These are phyloP conservation scores for Gryganskiella cystojenkinii DNA, from an alignment of 192 early-diverging fungal species.

Conservation along the genomic window DNA sequence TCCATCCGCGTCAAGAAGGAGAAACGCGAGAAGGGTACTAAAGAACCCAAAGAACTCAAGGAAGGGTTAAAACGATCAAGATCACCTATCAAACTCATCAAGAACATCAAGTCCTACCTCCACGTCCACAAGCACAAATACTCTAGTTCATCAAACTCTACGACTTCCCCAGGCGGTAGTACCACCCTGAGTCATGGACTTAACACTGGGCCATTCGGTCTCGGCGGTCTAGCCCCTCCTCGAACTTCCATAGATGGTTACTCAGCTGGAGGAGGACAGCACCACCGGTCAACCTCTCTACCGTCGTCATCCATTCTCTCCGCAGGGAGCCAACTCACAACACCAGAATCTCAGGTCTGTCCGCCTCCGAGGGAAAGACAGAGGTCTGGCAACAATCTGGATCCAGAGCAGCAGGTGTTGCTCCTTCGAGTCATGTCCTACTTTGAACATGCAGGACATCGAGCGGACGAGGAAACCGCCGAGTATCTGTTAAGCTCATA, in stretches of 20 bases:
- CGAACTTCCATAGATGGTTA: constrained; percentile 11
- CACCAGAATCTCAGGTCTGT: neutral
- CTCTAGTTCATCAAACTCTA: neutral
- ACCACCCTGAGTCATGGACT: too few relatives aligned
- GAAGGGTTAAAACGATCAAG: constrained; percentile 30
- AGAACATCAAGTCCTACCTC: constrained; percentile 43
- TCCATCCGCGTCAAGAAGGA: constrained; percentile 20
- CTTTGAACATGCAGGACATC: constrained; percentile 51
- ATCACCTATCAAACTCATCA: constrained; percentile 47
- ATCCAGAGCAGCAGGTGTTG: constrained; percentile 38
- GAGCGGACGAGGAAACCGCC: constrained; percentile 46
- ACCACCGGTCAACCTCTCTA: constrained; percentile 20
- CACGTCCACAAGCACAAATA: constrained; percentile 37
- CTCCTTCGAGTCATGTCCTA: constrained; percentile 45
- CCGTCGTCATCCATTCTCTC: constrained; percentile 34
- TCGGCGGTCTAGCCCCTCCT: constrained; percentile 18
- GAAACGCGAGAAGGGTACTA: constrained; percentile 12
- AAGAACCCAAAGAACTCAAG: neutral
- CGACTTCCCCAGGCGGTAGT: too few relatives aligned
- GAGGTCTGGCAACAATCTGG: constrained; percentile 11
- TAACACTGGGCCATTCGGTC: constrained; percentile 36
- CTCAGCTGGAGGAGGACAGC: constrained; percentile 7
- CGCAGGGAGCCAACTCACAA: neutral
- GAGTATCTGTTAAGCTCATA: constrained; percentile 38
- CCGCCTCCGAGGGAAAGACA: constrained; percentile 8